Base-by-base conservation (phyloP, 2,329 filamentous ascomycete species). In the Sphaerulina vaccinii region DNA sequence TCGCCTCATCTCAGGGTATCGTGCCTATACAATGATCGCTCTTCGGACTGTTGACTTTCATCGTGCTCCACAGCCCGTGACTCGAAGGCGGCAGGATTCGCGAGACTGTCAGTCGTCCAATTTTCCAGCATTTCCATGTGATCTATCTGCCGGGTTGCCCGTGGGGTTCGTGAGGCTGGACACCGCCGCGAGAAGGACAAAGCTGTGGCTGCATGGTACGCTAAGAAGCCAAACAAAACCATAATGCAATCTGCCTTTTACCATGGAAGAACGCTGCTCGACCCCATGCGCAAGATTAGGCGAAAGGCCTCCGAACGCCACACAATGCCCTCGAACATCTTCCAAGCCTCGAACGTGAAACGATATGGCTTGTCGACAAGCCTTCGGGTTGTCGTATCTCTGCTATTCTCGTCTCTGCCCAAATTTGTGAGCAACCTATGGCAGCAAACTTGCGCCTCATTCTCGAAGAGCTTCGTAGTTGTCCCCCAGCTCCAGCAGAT, bases 301-400 rank as follows among this genome's bases (percentile, higher is more conserved):
- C 53, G 43, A 54, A 39, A 23, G 24, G n/a, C 10, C 23, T 39
- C n/a, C 38, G n/a, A 22, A 32, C 46, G 47, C 54, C 54, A 51
- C 46, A 48, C 41, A 24, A 43, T 23, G 41, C 29, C 41, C 46
- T 46, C 43, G 15, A 47, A 51, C 32, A 11, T 42, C 49, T 33
- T 48, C 41, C 21, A 50, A 43, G 32, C 35, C 38, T 37, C 29
- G 33, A 39, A 38, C 23, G n/a, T 56, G 54, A 56, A 54, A 56
- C 54, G 23, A 33, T 27, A n/a, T n/a, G n/a, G 18, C 27, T 35
- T 35, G 32, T 19, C 9, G 47, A 16, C 37, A 16, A 33, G 21
- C 22, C 38, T 36, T 23, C 10, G 10, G 27, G 19, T 13, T 41
- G 27, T 50, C 39, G 39, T 27, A 23, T 23, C n/a, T 24, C 22